phyloP scores from a whole-genome alignment of 148 eudicot species.

The Silene conica region DNA sequence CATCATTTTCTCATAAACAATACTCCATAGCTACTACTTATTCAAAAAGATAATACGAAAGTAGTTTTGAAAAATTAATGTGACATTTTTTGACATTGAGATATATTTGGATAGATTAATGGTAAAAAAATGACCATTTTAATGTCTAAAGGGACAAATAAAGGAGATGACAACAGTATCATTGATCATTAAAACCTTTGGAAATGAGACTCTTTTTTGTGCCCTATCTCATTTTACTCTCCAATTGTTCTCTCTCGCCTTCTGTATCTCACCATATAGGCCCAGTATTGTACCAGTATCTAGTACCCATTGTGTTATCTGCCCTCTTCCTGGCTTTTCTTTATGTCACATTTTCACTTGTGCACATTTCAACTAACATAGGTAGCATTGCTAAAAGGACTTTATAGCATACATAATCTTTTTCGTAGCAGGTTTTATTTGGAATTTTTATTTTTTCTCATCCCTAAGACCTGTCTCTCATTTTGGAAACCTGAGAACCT shows the following conservation, averaged over 20 bases:
- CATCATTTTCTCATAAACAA: neutral
- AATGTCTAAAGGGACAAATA: too few relatives aligned
- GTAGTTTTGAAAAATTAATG: neutral
- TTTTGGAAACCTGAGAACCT: neutral
- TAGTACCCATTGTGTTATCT: neutral
- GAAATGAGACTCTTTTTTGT: neutral
- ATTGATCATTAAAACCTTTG: neutral
- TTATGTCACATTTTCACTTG: neutral
- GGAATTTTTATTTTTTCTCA: neutral
- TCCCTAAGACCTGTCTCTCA: neutral
- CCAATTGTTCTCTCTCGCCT: neutral
- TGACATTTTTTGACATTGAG: neutral
- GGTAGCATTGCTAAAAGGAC: neutral
- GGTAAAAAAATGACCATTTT: neutral
- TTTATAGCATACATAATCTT: neutral
- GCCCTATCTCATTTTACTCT: neutral
- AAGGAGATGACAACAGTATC: neutral
- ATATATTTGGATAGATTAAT: neutral
- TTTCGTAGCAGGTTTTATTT: neutral
- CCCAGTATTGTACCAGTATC: neutral
- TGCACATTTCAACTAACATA: neutral
- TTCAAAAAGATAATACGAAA: neutral
- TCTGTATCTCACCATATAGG: neutral
- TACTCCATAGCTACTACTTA: neutral
- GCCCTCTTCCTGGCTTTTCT: neutral